These are phyloP conservation scores for Cryptococcus sp. DNA, from an alignment of 1,284 basidiomycete genomes.

Conservation along the genomic window DNA sequence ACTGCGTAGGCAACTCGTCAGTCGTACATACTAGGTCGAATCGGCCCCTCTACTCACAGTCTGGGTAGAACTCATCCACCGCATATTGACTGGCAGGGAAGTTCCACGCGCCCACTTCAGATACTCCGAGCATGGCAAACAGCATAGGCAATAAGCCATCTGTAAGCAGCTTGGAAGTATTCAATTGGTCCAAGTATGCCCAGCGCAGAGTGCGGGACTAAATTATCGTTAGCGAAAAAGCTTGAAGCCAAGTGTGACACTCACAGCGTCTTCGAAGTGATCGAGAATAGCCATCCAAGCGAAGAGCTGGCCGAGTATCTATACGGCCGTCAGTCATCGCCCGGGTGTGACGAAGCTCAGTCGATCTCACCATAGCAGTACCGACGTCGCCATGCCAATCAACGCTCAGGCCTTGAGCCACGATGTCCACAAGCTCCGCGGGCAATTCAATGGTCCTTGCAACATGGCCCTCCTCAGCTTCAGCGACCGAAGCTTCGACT, in stretches of 20 bases:
- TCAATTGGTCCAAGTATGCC: constrained; percentile 81
- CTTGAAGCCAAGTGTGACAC: constrained; percentile 34
- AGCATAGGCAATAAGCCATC: constrained; percentile 72
- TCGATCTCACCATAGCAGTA: constrained; percentile 35
- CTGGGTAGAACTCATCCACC: constrained; percentile 81
- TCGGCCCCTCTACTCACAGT: constrained; percentile 60
- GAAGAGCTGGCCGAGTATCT: constrained; percentile 60
- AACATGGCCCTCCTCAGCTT: constrained; percentile 55
- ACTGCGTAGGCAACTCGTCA: constrained; percentile 49
- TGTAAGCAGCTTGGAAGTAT: constrained; percentile 66
- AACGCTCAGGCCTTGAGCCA: constrained; percentile 58
- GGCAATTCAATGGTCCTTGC: constrained; percentile 59
- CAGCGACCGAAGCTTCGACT: constrained; percentile 60
- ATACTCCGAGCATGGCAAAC: constrained; percentile 64
- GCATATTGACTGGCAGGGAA: constrained; percentile 66
- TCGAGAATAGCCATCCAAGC: constrained; percentile 89
- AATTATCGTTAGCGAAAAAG: constrained; percentile 2
- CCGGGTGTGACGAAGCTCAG: not conserved
- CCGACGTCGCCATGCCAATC: constrained; percentile 53
- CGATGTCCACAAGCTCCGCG: constrained; percentile 64
- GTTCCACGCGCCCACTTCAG: constrained; percentile 51
- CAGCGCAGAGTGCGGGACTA: constrained; percentile 49
- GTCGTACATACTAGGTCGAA: not conserved
- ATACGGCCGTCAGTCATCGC: not conserved
- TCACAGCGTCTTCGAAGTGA: constrained; percentile 79